Conservation (phyloP, 2,329 filamentous ascomycete genomes). For the Alternaria tenuissima region DNA sequence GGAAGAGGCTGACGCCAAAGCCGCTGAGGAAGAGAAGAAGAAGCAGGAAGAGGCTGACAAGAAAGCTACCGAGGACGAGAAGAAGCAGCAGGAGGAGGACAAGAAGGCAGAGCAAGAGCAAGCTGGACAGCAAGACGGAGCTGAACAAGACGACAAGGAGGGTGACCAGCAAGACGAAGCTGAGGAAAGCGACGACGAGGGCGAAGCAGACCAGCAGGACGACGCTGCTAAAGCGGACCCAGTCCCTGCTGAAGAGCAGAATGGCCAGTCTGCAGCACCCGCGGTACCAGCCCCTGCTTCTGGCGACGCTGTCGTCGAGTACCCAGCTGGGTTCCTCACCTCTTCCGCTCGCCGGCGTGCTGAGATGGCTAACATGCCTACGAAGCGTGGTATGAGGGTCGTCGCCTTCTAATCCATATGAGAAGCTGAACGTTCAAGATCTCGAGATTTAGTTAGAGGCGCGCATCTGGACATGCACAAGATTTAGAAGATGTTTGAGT, state of each 20-base stretch:
- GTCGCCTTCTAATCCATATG: background rate
- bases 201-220: conserved; percentile 4
- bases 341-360: conserved; percentile 5
- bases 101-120: conserved; percentile 4
- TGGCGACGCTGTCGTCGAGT: conserved; percentile 9
- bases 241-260: conserved; percentile 2
- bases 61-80: conserved; percentile 6
- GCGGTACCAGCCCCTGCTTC: background rate
- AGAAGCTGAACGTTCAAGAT: background rate
- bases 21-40: background rate
- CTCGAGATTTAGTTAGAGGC: too few relatives aligned
- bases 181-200: conserved; percentile 2
- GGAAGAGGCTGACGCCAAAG: conserved; percentile 1
- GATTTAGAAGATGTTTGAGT: background rate
- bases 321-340: conserved; percentile 18
- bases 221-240: conserved; percentile 1
- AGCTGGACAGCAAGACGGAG: background rate
- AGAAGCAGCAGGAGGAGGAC: conserved; percentile 10
- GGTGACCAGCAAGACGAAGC: conserved; percentile 1
- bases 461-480: background rate
- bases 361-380: background rate
- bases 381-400: conserved; percentile 11
- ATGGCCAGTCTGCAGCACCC: conserved; percentile 1
- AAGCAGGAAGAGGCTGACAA: conserved; percentile 6
- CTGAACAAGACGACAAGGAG: conserved; percentile 1